These are phyloP conservation scores for Camelina neglecta DNA, from an alignment of 345 rosid genomes.

Conservation along the genomic window DNA sequence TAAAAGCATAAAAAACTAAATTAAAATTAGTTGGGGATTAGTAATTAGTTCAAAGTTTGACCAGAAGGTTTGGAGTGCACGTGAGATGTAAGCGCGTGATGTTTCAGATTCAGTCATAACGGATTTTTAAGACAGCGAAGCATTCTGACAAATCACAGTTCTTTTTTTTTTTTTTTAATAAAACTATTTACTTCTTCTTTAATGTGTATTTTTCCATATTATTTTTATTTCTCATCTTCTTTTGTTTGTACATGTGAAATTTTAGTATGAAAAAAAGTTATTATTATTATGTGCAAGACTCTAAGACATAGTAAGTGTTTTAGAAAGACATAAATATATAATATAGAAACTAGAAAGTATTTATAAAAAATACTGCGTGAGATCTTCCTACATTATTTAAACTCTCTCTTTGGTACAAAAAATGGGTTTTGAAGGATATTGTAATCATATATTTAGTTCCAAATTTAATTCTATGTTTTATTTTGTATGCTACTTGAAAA, in stretches of 20 bases:
- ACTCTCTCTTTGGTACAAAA: neutral
- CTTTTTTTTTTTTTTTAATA: neutral
- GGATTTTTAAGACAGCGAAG: constrained; percentile 38
- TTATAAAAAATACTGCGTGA: neutral
- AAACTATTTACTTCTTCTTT: neutral
- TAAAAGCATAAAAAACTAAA: constrained; percentile 11
- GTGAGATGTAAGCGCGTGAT: constrained; percentile 29
- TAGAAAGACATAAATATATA: neutral
- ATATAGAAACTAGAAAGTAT: neutral
- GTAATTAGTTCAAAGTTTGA: constrained; percentile 38
- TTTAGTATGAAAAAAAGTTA: too few species aligned
- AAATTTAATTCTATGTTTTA: neutral
- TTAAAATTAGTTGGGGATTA: constrained; percentile 15
- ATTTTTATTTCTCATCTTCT: neutral
- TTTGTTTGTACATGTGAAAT: too few species aligned
- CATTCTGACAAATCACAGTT: constrained; percentile 37
- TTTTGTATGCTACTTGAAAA: constrained; percentile 2
- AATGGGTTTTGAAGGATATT: neutral
- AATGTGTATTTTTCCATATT: neutral
- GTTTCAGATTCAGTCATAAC: neutral
- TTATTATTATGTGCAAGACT: too few species aligned
- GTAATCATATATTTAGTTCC: neutral
- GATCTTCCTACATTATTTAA: neutral
- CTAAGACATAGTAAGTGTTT: neutral
- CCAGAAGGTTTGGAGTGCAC: constrained; percentile 25